Percentiles rank a stretch among this genome's conserved stretches.
phyloP scores from a whole-genome alignment of 1,284 basidiomycete species.

The Ustilago xerochloae region DNA sequence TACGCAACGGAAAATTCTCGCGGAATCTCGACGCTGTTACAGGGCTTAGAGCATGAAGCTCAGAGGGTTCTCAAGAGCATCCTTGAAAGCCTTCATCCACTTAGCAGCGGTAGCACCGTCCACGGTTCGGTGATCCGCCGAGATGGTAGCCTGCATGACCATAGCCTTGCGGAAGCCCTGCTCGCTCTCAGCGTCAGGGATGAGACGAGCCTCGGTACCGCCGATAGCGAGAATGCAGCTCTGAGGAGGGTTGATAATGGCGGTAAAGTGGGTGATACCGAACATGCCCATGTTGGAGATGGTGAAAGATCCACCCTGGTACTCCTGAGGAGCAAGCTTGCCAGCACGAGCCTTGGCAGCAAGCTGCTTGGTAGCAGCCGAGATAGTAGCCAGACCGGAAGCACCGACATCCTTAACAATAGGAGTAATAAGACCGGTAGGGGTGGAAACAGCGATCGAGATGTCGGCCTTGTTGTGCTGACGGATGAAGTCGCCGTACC shows the following conservation, averaged over 20 bases:
- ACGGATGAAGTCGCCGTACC: slow-evolving; percentile 94
- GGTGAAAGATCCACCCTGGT: slow-evolving; percentile 97
- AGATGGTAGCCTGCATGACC: slow-evolving; percentile 95
- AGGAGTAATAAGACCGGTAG: slow-evolving; percentile 95
- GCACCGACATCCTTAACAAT: slow-evolving; percentile 92
- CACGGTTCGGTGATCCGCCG: slow-evolving; percentile 86
- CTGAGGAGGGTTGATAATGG: slow-evolving; percentile 99
- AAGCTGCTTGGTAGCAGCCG: slow-evolving; percentile 88
- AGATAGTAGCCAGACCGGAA: slow-evolving; percentile 92
- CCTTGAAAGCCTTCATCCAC: slow-evolving; percentile 87
- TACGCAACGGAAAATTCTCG: no score
- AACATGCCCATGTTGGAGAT: slow-evolving; percentile 99
- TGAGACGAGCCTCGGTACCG: slow-evolving; percentile 84
- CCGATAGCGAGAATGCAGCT: slow-evolving; percentile 97
- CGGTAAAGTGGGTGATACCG: slow-evolving; percentile 89
- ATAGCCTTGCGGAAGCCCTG: slow-evolving; percentile 77
- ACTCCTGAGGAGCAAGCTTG: slow-evolving; percentile 94
- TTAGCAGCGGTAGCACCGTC: slow-evolving; percentile 72
- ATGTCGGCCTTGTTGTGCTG: slow-evolving; percentile 98
- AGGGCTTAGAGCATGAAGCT: slow-evolving; percentile 59
- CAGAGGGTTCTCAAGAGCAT: slow-evolving; percentile 95
- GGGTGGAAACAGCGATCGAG: slow-evolving; percentile 94
- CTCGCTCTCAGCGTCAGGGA: slow-evolving; percentile 82
- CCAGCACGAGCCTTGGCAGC: slow-evolving; percentile 95
- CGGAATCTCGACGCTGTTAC: background rate